Conservation (phyloP, 352 stramenopile genomes). For the Paralagenidium karlingii region DNA sequence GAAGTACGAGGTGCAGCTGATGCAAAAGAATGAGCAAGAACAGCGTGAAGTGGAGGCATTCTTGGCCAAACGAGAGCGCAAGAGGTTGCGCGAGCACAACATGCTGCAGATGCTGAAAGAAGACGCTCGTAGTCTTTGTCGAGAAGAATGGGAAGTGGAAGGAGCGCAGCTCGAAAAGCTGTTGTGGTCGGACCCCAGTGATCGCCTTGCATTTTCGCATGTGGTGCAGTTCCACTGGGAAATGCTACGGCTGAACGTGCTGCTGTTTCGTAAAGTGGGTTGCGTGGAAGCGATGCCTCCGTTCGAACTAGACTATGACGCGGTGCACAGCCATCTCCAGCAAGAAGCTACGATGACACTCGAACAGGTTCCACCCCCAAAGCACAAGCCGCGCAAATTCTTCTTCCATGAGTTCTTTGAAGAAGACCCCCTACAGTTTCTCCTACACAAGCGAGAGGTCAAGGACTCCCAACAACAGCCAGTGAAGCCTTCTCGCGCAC, state of each 20-base stretch:
- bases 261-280: constrained; percentile 23
- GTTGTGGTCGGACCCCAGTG: constrained; percentile 25
- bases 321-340: constrained; percentile 14
- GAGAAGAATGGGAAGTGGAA: constrained; percentile 35
- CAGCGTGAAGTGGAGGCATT: constrained; percentile 6
- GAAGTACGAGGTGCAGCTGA: constrained; percentile 25
- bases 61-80: constrained; percentile 11
- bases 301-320: constrained; percentile 43
- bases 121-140: constrained; percentile 30
- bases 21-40: constrained; percentile 24
- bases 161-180: constrained; percentile 27
- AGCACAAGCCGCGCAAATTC: constrained; percentile 29
- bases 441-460: not conserved
- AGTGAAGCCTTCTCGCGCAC: constrained; percentile 5
- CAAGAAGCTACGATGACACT: constrained; percentile 16
- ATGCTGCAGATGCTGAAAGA: constrained; percentile 46
- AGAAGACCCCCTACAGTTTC: constrained; percentile 27
- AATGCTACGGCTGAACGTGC: constrained; percentile 28
- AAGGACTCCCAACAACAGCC: not conserved
- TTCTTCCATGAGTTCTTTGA: constrained; percentile 71
- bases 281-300: constrained; percentile 9
- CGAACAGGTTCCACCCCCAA: constrained; percentile 20
- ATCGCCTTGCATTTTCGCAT: constrained; percentile 17
- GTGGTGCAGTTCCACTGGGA: constrained; percentile 12
- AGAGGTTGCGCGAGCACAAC: constrained; percentile 16